phyloP scores from a whole-genome alignment of 768 basidiomycete species.

The Polyporus arcularius region DNA sequence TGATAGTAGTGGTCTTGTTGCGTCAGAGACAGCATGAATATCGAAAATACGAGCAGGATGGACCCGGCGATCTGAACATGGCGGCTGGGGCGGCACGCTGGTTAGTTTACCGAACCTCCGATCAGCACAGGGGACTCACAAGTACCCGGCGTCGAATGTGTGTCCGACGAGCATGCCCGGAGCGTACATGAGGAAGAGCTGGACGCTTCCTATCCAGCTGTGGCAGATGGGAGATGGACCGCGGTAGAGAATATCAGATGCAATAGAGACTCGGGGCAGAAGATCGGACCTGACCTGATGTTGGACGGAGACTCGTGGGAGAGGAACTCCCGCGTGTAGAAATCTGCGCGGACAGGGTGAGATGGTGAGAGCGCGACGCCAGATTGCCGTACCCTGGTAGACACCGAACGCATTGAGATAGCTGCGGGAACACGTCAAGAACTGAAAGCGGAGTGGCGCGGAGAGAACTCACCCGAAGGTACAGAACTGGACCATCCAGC shows the following conservation, averaged over 20 bases:
- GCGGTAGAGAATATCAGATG: neutral
- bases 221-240: neutral
- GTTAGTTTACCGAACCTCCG: neutral
- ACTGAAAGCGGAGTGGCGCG: neutral
- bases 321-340: slow-evolving; percentile 21
- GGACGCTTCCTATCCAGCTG: slow-evolving; percentile 32
- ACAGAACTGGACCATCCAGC: slow-evolving; percentile 26
- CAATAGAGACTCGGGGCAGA: neutral
- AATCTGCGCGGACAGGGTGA: slow-evolving; percentile 10
- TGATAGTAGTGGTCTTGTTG: slow-evolving; percentile 45
- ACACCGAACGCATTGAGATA: slow-evolving; percentile 31
- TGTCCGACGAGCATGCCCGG: slow-evolving; percentile 24
- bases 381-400: slow-evolving; percentile 26
- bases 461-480: slow-evolving; percentile 24
- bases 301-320: slow-evolving; percentile 19
- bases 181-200: slow-evolving; percentile 27
- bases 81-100: slow-evolving; percentile 9
- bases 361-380: neutral
- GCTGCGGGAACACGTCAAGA: slow-evolving; percentile 3
- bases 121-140: slow-evolving; percentile 10
- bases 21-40: slow-evolving; percentile 46
- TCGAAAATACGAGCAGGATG: slow-evolving; percentile 28
- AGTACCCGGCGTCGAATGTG: slow-evolving; percentile 39
- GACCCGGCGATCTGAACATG: slow-evolving; percentile 22
- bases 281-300: slow-evolving; percentile 16